Base-by-base conservation (phyloP, 306 rosid species). In the Glycyrrhiza uralensis region DNA sequence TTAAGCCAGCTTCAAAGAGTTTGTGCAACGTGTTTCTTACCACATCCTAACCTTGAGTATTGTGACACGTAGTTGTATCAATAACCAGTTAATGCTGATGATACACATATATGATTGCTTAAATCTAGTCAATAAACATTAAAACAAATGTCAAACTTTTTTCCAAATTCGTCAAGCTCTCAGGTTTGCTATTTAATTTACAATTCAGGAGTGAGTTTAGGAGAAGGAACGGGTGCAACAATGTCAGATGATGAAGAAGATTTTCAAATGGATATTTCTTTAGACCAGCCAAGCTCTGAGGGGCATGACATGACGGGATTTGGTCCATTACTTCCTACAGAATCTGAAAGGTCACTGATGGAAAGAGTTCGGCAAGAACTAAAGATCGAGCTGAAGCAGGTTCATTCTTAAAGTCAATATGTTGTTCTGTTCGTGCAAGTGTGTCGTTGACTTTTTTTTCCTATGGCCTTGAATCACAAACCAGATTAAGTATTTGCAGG, bases 191-290 rank as follows among this genome's bases (percentile, higher is more conserved):
- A 33, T 29, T 30, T 72, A 20, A 35, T 35, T 1, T 35, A 30
- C 7, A 20, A 18, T 59, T 39, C 79, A 90, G 96, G 98, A 76
- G 91, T 88, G 6, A 88, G 89, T 67, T 59, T 90, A 49, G 95
- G 92, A 6, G 98, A 92, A 84, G 98, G 95, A 28, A 82, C 81
- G 3, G 98, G 98, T 12, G 95, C 95, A 59, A 86, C 98, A 59
- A 92, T 90, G 96, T 92, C 98, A 23, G 98, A 92, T 29, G 98
- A 90, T 30, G 98, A 92, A 19, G 96, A 92, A 26, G 98, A 92
- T 0, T 4, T 85, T 64, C 92, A 70, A 20, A 86, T 88, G 87
- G 92, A 92, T 72, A 85, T 81, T 46, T 76, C 86, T 32, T 71
- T 92, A 15, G 96, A 92, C 38, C 98, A 86, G 69, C 82, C 88